Conservation (phyloP, 2,329 filamentous ascomycete genomes). For the Diaporthe australafricana region DNA sequence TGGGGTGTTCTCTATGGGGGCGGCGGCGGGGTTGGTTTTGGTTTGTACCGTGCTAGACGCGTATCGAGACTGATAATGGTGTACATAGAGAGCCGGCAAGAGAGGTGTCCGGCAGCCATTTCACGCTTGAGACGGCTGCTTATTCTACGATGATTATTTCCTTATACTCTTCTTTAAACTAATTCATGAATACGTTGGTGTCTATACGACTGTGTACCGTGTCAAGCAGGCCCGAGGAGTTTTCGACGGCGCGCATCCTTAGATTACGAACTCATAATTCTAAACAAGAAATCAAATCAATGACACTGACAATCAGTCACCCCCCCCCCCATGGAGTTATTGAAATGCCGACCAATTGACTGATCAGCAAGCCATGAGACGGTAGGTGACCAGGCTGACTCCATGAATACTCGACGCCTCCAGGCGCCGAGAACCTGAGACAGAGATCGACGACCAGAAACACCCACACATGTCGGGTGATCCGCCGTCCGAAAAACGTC, state of each 20-base stretch:
- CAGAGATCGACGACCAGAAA: slow-evolving; percentile 26
- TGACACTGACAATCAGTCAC: neutral
- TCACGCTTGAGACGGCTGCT: slow-evolving; percentile 28
- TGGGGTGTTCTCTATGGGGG: neutral
- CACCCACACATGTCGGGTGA: slow-evolving; percentile 30
- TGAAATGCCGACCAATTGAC: slow-evolving; percentile 3
- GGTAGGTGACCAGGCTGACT: slow-evolving; percentile 2
- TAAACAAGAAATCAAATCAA: neutral
- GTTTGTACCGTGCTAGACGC: slow-evolving; percentile 27
- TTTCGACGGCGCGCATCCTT: neutral
- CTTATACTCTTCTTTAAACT: slow-evolving; percentile 21
- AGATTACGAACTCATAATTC: neutral
- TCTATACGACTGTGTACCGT: neutral
- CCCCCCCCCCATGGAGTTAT: neutral
- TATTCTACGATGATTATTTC: slow-evolving; percentile 33
- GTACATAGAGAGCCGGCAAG: slow-evolving; percentile 30
- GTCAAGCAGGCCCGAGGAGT: neutral
- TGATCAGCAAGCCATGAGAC: slow-evolving; percentile 29
- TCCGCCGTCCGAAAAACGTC: slow-evolving; percentile 29
- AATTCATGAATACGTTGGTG: slow-evolving; percentile 7
- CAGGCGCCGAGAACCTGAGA: neutral
- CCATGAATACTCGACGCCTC: slow-evolving; percentile 5
- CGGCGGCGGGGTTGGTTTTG: neutral
- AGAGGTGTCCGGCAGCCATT: slow-evolving; percentile 23
- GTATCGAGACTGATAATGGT: slow-evolving; percentile 25